phyloP scores from a whole-genome alignment of 1,284 basidiomycete species.

The Irpex sp. region DNA sequence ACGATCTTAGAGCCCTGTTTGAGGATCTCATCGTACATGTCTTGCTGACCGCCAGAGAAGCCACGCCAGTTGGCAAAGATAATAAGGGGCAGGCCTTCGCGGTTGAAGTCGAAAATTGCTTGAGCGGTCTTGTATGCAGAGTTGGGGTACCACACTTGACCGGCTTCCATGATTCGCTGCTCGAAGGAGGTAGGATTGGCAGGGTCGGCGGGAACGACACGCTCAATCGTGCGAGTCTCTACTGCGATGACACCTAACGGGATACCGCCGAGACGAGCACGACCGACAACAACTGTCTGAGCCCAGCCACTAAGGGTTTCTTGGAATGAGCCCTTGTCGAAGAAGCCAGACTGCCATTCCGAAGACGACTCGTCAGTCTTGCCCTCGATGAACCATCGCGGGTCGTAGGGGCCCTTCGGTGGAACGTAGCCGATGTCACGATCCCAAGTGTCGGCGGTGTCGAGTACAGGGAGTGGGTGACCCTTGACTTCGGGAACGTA shows the following conservation, averaged over 20 bases:
- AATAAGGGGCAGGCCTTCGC: constrained; percentile 93
- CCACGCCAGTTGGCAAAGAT: constrained; percentile 99
- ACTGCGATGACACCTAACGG: constrained; percentile 98
- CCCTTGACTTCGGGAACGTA: constrained; percentile 85
- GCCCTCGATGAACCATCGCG: constrained; percentile 96
- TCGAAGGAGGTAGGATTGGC: constrained; percentile 97
- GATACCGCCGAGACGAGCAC: constrained; percentile 94
- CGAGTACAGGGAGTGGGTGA: constrained; percentile 71
- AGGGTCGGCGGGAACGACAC: constrained; percentile 96
- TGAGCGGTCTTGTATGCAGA: constrained; percentile 99
- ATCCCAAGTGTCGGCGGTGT: constrained; percentile 81
- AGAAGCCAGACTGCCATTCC: constrained; percentile 85
- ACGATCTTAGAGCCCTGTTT: constrained; percentile 98
- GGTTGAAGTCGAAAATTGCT: constrained; percentile 98
- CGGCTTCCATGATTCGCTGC: constrained; percentile 97
- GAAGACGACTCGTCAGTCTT: constrained; percentile 79
- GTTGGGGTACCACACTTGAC: constrained; percentile 99
- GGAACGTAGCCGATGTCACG: constrained; percentile 88
- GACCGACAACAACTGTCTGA: constrained; percentile 96
- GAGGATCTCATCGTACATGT: constrained; percentile 94
- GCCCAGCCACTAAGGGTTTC: constrained; percentile 97
- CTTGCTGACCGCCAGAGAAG: constrained; percentile 98
- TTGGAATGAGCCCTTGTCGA: constrained; percentile 95
- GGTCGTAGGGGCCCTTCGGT: constrained; percentile 94
- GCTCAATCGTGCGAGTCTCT: constrained; percentile 96